These are phyloP conservation scores for Nannochloropsis oceanica DNA, from an alignment of 108 stramenopile genomes.

Conservation along the genomic window DNA sequence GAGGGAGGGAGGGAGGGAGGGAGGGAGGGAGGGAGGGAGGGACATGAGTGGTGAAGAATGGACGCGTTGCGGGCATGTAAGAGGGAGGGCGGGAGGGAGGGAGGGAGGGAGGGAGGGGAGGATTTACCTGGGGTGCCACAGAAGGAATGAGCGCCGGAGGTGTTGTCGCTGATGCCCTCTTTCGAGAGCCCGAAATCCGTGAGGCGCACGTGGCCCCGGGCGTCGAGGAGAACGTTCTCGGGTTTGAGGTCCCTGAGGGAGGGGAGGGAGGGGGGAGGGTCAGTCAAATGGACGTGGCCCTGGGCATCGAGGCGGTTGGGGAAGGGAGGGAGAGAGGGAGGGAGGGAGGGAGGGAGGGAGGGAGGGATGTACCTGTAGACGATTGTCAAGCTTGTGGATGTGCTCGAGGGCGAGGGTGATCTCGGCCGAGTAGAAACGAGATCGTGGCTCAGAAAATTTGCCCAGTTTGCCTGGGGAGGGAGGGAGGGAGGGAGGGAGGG, in stretches of 20 bases:
- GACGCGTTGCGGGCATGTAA: no score
- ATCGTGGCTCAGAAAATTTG: constrained; percentile 70
- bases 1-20: no score
- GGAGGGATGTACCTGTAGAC: no score
- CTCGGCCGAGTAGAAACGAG: constrained; percentile 93
- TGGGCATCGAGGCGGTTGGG: constrained; percentile 80
- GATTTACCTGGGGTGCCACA: constrained; percentile 96
- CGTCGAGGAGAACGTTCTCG: no score
- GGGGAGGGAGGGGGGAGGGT: no score
- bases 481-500: not conserved
- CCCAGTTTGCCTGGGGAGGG: constrained; percentile 49
- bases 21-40: not conserved
- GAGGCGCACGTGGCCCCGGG: no score
- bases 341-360: constrained; percentile 81
- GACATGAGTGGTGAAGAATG: no score
- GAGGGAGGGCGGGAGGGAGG: no score
- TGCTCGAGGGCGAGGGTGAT: constrained; percentile 85
- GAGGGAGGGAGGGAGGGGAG: no score
- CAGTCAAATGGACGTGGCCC: constrained; percentile 92
- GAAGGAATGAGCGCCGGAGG: constrained; percentile 82
- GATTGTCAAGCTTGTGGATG: no score
- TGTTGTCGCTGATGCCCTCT: constrained; percentile 76
- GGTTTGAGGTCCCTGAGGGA: no score
- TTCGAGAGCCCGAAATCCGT: no score
- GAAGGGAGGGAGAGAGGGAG: constrained; percentile 92